These are phyloP conservation scores for Achlya hypogyna DNA, from an alignment of 352 stramenopile species.

Conservation along the genomic window DNA sequence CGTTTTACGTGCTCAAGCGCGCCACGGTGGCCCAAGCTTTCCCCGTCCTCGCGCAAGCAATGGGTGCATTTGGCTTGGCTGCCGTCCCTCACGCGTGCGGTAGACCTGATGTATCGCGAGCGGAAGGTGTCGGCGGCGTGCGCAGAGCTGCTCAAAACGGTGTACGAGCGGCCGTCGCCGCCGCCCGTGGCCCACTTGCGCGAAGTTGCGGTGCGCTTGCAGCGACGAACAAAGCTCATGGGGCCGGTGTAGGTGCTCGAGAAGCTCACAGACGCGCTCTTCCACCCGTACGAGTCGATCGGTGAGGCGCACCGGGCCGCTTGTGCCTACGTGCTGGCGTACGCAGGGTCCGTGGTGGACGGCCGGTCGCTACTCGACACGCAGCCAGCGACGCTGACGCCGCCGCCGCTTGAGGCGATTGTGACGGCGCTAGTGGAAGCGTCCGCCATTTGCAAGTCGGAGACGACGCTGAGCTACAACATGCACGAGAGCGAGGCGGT, in stretches of 20 bases:
- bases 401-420: slow-evolving; percentile 44
- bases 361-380: slow-evolving; percentile 65
- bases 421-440: slow-evolving; percentile 62
- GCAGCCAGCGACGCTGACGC: slow-evolving; percentile 27
- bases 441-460: slow-evolving; percentile 70
- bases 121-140: slow-evolving; percentile 55
- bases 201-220: slow-evolving; percentile 47
- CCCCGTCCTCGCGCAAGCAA: slow-evolving; percentile 9
- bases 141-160: slow-evolving; percentile 54
- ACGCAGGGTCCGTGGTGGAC: slow-evolving; percentile 65
- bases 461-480: slow-evolving; percentile 82
- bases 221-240: not conserved
- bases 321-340: slow-evolving; percentile 68
- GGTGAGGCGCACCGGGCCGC: slow-evolving; percentile 43
- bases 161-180: slow-evolving; percentile 37
- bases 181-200: slow-evolving; percentile 62
- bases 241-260: slow-evolving; percentile 67
- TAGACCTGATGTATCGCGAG: slow-evolving; percentile 6
- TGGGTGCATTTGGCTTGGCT: not conserved
- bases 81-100: not conserved
- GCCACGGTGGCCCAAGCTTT: not conserved
- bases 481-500: slow-evolving; percentile 83
- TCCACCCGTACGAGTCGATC: slow-evolving; percentile 62
- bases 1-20: slow-evolving; percentile 39
- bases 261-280: slow-evolving; percentile 67